These are phyloP conservation scores for Ulvella scutata DNA, from an alignment of 139 green algal genomes.

Conservation along the genomic window DNA sequence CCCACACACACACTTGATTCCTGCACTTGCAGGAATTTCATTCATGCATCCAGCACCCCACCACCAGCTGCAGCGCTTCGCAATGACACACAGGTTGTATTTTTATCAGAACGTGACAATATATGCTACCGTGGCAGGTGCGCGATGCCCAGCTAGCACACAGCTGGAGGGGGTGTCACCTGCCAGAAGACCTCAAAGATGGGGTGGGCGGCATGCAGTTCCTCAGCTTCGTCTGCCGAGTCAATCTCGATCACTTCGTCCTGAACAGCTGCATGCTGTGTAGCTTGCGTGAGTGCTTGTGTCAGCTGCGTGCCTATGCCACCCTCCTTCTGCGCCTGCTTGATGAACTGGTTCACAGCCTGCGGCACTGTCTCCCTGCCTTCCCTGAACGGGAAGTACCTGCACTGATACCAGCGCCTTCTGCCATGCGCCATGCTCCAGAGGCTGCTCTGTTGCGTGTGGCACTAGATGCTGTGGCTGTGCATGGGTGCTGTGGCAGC, in stretches of 20 bases:
- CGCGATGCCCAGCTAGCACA: too few relatives aligned
- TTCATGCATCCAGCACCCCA: too few relatives aligned
- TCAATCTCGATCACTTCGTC: background rate
- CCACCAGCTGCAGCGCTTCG: too few relatives aligned
- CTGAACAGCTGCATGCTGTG: background rate
- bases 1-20: too few relatives aligned
- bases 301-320: slow-evolving; percentile 2
- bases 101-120: background rate
- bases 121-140: too few relatives aligned
- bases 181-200: slow-evolving; percentile 63
- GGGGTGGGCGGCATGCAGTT: slow-evolving; percentile 5
- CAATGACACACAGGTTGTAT: background rate
- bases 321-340: background rate
- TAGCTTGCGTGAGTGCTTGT: background rate
- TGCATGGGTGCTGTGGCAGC: too few relatives aligned
- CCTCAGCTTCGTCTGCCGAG: background rate
- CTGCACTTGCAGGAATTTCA: too few relatives aligned
- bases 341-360: slow-evolving; percentile 6
- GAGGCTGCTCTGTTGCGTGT: too few relatives aligned
- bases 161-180: too few relatives aligned
- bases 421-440: too few relatives aligned
- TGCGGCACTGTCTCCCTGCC: slow-evolving; percentile 44
- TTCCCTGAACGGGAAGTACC: slow-evolving; percentile 53
- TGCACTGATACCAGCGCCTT: too few relatives aligned
- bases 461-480: too few relatives aligned